Conservation (phyloP, 2,329 filamentous ascomycete species). For the Talaromyces sp. region DNA sequence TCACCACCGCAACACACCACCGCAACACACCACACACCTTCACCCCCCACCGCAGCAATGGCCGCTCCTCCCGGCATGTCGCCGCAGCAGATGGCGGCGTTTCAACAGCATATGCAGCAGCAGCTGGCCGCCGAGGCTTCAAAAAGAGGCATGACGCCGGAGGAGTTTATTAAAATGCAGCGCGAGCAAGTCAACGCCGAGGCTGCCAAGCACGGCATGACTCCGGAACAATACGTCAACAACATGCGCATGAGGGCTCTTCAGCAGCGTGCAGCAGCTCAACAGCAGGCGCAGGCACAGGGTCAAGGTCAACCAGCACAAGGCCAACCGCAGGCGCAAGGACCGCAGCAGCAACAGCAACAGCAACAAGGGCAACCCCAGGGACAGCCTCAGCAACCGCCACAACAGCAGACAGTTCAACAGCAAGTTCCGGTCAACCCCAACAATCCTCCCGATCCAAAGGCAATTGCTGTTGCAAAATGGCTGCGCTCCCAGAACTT, state of each 20-base stretch:
- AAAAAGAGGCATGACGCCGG: constrained; percentile 78
- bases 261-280: constrained; percentile 37
- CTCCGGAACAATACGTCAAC: constrained; percentile 47
- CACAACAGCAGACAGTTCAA: constrained; percentile 29
- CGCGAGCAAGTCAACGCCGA: constrained; percentile 43
- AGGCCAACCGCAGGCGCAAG: constrained; percentile 17
- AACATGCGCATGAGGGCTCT: constrained; percentile 45
- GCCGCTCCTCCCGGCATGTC: constrained; percentile 50
- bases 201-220: constrained; percentile 48
- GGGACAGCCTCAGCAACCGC: constrained; percentile 10
- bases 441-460: constrained; percentile 70
- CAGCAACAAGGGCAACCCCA: constrained; percentile 16
- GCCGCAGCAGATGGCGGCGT: constrained; percentile 73
- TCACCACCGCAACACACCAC: constrained; percentile 3
- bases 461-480: constrained; percentile 81
- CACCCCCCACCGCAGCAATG: constrained; percentile 19
- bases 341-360: constrained; percentile 1
- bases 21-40: neutral
- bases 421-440: constrained; percentile 47
- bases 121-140: constrained; percentile 78
- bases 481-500: constrained; percentile 80
- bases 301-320: constrained; percentile 14
- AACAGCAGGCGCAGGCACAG: constrained; percentile 21
- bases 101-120: constrained; percentile 59
- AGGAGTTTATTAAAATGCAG: constrained; percentile 69